These are phyloP conservation scores for Microthlaspi erraticum DNA, from an alignment of 345 rosid species.

Conservation along the genomic window DNA sequence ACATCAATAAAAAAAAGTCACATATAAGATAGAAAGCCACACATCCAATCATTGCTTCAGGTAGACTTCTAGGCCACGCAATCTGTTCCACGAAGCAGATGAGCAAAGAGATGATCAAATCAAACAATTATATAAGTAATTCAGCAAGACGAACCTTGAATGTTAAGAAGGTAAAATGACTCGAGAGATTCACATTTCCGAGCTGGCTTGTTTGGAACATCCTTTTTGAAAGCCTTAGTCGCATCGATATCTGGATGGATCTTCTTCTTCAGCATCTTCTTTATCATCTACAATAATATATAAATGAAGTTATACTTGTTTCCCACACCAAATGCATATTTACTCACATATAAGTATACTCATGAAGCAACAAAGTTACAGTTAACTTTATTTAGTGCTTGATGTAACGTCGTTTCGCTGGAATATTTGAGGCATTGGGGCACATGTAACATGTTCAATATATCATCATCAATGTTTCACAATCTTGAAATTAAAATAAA, in stretches of 20 bases:
- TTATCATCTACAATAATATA: constrained; percentile 62
- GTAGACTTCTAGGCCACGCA: constrained; percentile 31
- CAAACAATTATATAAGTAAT: background rate
- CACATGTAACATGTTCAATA: constrained; percentile 33
- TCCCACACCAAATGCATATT: background rate
- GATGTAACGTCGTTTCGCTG: constrained; percentile 15
- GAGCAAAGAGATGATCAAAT: background rate
- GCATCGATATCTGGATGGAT: constrained; percentile 77
- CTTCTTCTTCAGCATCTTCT: constrained; percentile 84
- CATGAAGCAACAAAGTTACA: constrained; percentile 1
- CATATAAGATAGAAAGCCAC: constrained; percentile 8
- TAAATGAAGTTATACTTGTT: background rate
- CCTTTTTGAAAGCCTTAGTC: constrained; percentile 46
- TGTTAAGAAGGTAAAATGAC: constrained; percentile 53
- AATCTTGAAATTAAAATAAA: background rate
- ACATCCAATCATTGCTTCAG: constrained; percentile 25
- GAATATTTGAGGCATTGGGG: constrained; percentile 10
- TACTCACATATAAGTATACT: constrained; percentile 3
- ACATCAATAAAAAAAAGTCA: background rate
- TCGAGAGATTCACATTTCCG: constrained; percentile 47
- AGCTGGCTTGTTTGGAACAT: constrained; percentile 44
- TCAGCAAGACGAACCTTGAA: constrained; percentile 45
- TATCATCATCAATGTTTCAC: background rate
- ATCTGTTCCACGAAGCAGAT: constrained; percentile 26
- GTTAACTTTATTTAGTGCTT: background rate